Evolutionary conservation across 306 rosid species (phyloP), one percentile per base, ranked within the genome.

Genomic region (Bauhinia variegata): DNA sequence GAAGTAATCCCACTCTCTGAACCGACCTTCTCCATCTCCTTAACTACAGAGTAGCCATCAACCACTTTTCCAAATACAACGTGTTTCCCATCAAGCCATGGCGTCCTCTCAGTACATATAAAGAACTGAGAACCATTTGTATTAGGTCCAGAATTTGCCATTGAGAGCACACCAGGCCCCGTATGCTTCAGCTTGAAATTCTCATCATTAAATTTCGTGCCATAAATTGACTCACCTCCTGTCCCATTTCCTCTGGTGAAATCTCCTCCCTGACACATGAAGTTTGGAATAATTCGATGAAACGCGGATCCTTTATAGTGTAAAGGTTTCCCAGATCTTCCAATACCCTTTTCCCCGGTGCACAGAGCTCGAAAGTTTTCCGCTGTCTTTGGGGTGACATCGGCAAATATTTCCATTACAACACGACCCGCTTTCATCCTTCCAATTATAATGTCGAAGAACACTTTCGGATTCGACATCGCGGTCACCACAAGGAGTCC

Each of bases 181-280:
- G 92, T 92, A 51, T 92, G 98, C 63, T 81, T 89, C 72, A 81
- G 5, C 70, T 78, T 83, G 68, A 89, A 92, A 83, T 87, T 92
- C 69, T 92, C 96, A 39, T 89, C 98, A 0, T 64, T 58, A 63
- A 92, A 92, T 46, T 86, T 87, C 0, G 42, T 2, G 4, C 96
- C 98, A 6, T 89, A 92, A 16, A 89, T 92, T 0, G 98, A 89
- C 69, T 89, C 98, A 23, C 98, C 98, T 47, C 96, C 96, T 0
- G 95, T 89, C 8, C 97, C 96, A 75, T 87, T 85, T 4, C 96
- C 95, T 52, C 32, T 82, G 0, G 95, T 89, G 80, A 89, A 89
- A 79, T 92, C 95, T 15, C 96, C 97, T 28, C 96, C 95, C 10
- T 92, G 97, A 54, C 95, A 89, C 97, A 92, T 89, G 70, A 92